Evolutionary conservation across 805 yeast species (phyloP).

Genomic region (Candida endomychidarum): DNA sequence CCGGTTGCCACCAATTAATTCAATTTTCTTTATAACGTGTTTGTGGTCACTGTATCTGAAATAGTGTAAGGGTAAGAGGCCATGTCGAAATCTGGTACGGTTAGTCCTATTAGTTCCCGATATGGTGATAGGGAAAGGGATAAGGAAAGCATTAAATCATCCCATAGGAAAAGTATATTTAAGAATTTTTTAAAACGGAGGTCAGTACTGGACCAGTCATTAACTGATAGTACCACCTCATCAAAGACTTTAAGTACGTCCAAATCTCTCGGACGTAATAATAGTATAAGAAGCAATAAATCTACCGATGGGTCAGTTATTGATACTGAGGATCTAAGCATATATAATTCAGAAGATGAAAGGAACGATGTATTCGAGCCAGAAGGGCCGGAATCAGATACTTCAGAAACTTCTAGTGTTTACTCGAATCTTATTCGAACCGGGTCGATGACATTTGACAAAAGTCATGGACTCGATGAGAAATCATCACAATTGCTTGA

Average conservation of each 20-base stretch:
- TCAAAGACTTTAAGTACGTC: not conserved
- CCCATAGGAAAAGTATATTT: conserved; percentile 13
- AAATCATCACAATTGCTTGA: conserved; percentile 3
- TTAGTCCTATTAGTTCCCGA: not conserved
- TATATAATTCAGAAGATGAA: conserved; percentile 25
- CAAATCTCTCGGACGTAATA: not conserved
- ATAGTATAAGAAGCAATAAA: conserved; percentile 2
- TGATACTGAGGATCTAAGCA: conserved; percentile 24
- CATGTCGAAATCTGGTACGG: not conserved
- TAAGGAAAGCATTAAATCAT: conserved; percentile 3
- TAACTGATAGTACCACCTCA: not conserved
- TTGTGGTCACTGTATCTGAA: too few species aligned
- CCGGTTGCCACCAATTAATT: too few species aligned
- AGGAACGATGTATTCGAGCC: conserved; percentile 8
- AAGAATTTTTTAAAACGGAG: conserved; percentile 13
- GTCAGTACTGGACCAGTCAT: conserved; percentile 3
- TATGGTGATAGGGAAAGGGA: too few species aligned
- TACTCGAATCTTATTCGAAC: conserved; percentile 4
- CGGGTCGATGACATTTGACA: conserved; percentile 9
- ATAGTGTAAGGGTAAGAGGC: too few species aligned
- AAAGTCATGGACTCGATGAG: conserved; percentile 7
- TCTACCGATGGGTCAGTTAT: conserved; percentile 10
- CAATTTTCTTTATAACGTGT: too few species aligned
- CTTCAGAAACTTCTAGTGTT: conserved; percentile 10
- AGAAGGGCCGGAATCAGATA: conserved; percentile 5